phyloP scores from a whole-genome alignment of 2,329 filamentous ascomycete species.

The Ceratocystiopsis brevicomis region DNA sequence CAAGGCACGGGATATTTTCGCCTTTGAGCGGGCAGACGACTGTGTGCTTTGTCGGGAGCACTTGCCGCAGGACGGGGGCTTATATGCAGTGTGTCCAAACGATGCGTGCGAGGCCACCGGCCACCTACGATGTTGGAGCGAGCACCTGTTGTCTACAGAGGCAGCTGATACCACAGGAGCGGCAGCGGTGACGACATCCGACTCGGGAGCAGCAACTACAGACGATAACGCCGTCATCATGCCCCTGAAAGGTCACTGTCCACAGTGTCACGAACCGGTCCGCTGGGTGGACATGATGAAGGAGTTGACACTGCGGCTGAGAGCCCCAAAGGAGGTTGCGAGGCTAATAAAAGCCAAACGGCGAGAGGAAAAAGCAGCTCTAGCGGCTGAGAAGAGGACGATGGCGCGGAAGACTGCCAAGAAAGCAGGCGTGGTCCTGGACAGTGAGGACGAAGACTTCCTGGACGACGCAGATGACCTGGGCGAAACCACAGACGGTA shows the following conservation, averaged over 20 bases:
- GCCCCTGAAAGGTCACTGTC: constrained; percentile 52
- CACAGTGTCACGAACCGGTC: constrained; percentile 42
- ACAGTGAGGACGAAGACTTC: no score
- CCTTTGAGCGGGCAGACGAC: constrained; percentile 34
- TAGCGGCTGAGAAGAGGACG: background rate
- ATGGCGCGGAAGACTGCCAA: background rate
- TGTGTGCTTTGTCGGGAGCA: constrained; percentile 33
- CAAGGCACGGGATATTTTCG: constrained; percentile 34
- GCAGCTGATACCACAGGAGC: constrained; percentile 9
- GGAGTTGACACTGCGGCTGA: constrained; percentile 55
- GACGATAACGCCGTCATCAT: constrained; percentile 28
- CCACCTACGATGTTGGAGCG: constrained; percentile 41
- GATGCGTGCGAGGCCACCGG: constrained; percentile 35
- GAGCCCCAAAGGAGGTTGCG: constrained; percentile 51
- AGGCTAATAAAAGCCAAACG: constrained; percentile 38
- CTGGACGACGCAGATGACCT: no score
- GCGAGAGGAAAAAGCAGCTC: constrained; percentile 2
- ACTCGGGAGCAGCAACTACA: no score
- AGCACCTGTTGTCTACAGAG: constrained; percentile 24
- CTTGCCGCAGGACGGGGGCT: constrained; percentile 27
- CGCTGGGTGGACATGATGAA: constrained; percentile 65
- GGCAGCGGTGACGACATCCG: background rate
- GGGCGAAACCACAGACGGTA: no score
- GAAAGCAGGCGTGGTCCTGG: no score
- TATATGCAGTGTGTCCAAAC: constrained; percentile 39